phyloP scores from a whole-genome alignment of 1,284 basidiomycete genomes.

The Cyathus pygmaeus region DNA sequence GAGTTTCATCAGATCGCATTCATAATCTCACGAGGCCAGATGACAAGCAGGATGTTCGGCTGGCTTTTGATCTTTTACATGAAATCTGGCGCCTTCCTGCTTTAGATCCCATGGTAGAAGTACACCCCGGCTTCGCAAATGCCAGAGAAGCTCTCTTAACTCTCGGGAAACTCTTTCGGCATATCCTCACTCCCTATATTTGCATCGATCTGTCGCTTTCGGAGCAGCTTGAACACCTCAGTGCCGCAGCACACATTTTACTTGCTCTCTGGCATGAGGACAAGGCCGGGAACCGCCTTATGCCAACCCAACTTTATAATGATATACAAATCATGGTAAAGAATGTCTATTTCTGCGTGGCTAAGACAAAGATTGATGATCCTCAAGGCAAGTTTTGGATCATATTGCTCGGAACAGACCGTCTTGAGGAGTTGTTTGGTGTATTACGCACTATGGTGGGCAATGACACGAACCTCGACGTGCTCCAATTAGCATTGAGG shows the following conservation, averaged over 20 bases:
- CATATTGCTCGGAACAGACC: constrained; percentile 47
- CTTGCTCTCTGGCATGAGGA: constrained; percentile 33
- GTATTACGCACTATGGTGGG: constrained; percentile 41
- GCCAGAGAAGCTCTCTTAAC: no score
- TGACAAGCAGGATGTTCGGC: constrained; percentile 13
- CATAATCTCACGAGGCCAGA: constrained; percentile 6
- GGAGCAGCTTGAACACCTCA: constrained; percentile 41
- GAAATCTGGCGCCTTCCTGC: constrained; percentile 8
- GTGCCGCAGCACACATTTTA: constrained; percentile 38
- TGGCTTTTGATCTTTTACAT: constrained; percentile 8
- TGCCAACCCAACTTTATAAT: constrained; percentile 36
- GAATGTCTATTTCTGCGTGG: constrained; percentile 42
- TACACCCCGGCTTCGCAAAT: constrained; percentile 17
- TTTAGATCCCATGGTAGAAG: not conserved
- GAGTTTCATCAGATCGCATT: constrained; percentile 4
- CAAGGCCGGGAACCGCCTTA: constrained; percentile 21
- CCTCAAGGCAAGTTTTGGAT: constrained; percentile 37
- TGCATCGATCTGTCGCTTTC: constrained; percentile 27
- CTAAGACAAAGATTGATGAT: constrained; percentile 33
- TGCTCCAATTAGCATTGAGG: constrained; percentile 30
- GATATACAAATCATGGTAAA: constrained; percentile 45
- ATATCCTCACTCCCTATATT: no score
- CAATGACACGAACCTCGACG: constrained; percentile 40
- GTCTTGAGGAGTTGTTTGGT: constrained; percentile 46
- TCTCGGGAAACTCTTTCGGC: no score